Evolutionary conservation across 163 green algal genomes (phyloP), one percentile per base, ranked within the genome.

Genomic region (Scenedesmus sp.): DNA sequence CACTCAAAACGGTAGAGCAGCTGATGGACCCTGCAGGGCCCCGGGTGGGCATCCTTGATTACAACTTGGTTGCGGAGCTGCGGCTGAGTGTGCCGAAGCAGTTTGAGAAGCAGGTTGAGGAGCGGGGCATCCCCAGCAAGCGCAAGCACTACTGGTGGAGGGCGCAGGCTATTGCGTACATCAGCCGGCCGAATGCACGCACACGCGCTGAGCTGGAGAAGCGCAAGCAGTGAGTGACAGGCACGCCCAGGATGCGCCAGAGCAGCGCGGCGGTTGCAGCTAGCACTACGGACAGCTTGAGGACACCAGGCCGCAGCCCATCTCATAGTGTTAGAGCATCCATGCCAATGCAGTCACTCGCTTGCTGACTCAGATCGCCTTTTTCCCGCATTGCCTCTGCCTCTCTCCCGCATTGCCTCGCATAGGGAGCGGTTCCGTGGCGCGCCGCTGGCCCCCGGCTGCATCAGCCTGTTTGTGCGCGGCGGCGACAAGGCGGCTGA

Each of bases 61-160:
- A 57, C 26, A 60, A 84, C 59, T 16, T 16, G 34, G 34, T 16
- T 7, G 8, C 2, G 26, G n/a, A 16, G 12, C 8, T 84, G 26
- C 77, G 77, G 9, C 18, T 13, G 8, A 26, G 57, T 7, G 26
- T 57, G 18, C 77, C 77, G 12, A 18, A 26, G 10, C 12, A 20
- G 9, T 59, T 60, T 18, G 67, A 73, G 8, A 16, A 55, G 54
- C 52, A 54, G 12, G 60, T 94, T 16, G 1, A 7, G 4, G 15
- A 2, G 0, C 74, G 64, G 2, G 20, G 88, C 1, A 87, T 94
- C 2, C 23, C 87, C 2, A 57, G 74, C 5, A 34, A 73, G 12
- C 94, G 93, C 64, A 18, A 57, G 10, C 91, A 94, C 90, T 94
- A 93, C 74, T 94, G 93, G 93, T 94, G 93, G 93, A 90, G 93